Evolutionary conservation across 1,139 yeast genomes (phyloP), one percentile per base, ranked within the genome.

Genomic region (Debaryomycetaceae sp.): DNA sequence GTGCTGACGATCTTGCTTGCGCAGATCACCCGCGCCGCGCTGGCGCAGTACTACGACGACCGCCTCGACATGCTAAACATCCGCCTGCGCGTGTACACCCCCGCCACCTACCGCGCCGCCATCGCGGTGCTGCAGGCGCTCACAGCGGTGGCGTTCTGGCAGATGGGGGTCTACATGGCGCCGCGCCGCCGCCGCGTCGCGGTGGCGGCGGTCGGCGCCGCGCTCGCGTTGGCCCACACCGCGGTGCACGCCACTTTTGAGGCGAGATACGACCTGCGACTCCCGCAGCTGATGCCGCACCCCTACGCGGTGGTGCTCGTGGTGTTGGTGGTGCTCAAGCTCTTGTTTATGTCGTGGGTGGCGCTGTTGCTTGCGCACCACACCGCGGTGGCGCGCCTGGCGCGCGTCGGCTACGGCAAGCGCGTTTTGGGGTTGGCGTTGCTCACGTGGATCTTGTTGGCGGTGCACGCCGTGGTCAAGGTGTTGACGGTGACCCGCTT

Each of bases 1-100:
- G 61, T 65, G 3, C 48, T 64, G 27, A 71, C 77, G 1, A 61
- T 69, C 2, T 43, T 69, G 16, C 42, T 72, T n/a, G 40, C 50
- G 1, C 51, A 51, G 34, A 46, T 68, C 26, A 70, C 76, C 1
- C 35, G 40, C 3, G 51, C 53, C 2, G 48, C 71, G 3, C 34
- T 51, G 13, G 29, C 33, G 0, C 71, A 70, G 37, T 70, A 69
- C 38, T 49, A 52, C 24, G 36, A 42, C 2, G 69, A 68, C 37
- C 48, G 56, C 12, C 50, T 69, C 18, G 67, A 69, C 41, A 53
- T 67, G 21, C 48, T 58, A n/a, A 37, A 41, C 24, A 42, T 71
- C 20, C 61, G 60, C 36, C 38, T 43, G 11, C 39, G 45, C 12
- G 45, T 70, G 25, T 61, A 57, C 28, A 43, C 43, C 31, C 47